Base-by-base conservation (phyloP, 2,329 filamentous ascomycete genomes). In the Diaporthe ampelina region DNA sequence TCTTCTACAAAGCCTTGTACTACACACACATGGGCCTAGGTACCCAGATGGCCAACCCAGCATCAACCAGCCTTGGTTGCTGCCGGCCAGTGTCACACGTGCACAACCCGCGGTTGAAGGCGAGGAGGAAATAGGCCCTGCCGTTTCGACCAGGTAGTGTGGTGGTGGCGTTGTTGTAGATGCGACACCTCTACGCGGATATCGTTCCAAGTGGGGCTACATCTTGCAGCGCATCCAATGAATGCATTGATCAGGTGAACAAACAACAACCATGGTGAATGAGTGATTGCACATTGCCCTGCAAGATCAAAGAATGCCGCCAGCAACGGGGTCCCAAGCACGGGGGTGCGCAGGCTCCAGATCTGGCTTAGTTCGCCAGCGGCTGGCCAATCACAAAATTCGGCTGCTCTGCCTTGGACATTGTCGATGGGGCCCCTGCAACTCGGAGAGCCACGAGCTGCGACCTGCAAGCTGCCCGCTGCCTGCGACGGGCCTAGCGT, bases 321-420 rank as follows among this genome's bases (percentile, higher is more conserved):
- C 21, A 50, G 21, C 21, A 50, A 50, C 32, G 29, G 29, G 26
- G 59, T 26, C 24, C 13, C 35, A 37, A 10, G 35, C 58, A 45
- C 17, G 11, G 19, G 19, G 26, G 3, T n/a, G 40, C 9, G 37
- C n/a, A 59, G 57, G 32, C 37, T 8, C 57, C 69, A 54, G 57
- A 21, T 54, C 29, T 63, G 70, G 70, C 17, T 54, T 72, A 63
- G 70, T 21, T 10, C n/a, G 3, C 6, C 1, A 21, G 21, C 7
- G 32, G 5, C 32, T 37, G 48, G 57, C 70, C 70, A 72, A 63
- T 72, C 48, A 72, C 48, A 72, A 72, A 72, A 72, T 72, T 72
- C 57, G 70, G 11, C 70, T 26, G 35, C 43, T n/a, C 21, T 54
- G 70, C 9, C 15, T 9, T 5, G 9, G 32, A 40, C 19, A 21